Base-by-base conservation (phyloP, 768 basidiomycete species). In the Rhizopogon vulgaris region DNA sequence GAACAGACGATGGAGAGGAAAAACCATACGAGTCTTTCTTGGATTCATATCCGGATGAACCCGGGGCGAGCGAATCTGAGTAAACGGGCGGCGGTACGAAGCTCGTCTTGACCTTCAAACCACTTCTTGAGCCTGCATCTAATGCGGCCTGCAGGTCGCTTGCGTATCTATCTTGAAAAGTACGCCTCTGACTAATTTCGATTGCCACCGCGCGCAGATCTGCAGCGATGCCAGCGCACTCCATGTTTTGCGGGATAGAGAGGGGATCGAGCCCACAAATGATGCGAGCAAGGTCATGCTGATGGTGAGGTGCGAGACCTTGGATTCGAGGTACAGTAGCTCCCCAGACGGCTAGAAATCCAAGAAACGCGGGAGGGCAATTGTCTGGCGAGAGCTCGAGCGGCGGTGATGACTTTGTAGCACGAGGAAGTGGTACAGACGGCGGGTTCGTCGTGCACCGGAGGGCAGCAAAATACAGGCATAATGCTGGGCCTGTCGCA, bases 171-270 rank as follows among this genome's bases (percentile, higher is more conserved):
- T 89, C 82, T 64, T 94, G 91, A 68, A 94, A 94, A 0, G 86
- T 84, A 18, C 91, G 72, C 4, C 91, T 69, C 66, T 90, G 89
- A 51, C 86, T 85, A 56, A 94, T 91, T 61, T 93, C 91, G 43
- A 94, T 90, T 0, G 89, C 87, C 0, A 94, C 85, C 0, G 87
- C 85, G 15, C 89, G 78, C n/a, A 94, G 67, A 64, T 92, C 88
- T 0, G 87, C 87, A 1, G 91, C 80, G 41, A 91, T 80, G 0
- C 84, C 82, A 3, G 73, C 69, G 9, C 90, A 62, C 0, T 68
- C 60, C 1, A 70, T 65, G 24, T 76, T 65, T 4, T 67, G 27
- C 0, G 82, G 78, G 0, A 70, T 58, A 0, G 69, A 57, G 25
- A 85, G 49, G 0, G 73, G 69, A 1, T 57, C 42, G 42, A 90